A percentile compares a stretch with the other conserved stretches of the same genome.
phyloP scores from a whole-genome alignment of 495 filamentous ascomycete genomes.

The Aspergillus campestris region DNA sequence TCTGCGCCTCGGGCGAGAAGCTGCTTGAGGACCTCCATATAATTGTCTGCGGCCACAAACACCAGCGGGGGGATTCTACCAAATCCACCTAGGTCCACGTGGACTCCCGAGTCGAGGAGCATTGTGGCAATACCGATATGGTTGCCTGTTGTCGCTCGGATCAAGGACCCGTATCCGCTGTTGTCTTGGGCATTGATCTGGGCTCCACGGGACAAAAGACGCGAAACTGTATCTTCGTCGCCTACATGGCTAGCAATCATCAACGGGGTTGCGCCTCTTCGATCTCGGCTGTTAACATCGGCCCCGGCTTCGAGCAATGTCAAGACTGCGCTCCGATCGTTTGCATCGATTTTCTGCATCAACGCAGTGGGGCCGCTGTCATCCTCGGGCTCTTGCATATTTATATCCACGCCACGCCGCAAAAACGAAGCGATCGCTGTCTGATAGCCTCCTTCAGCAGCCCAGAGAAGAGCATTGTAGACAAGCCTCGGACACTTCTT shows the following conservation, averaged over 20 bases:
- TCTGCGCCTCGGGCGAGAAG: conserved; percentile 14
- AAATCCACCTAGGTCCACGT: neutral
- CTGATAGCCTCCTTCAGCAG: neutral
- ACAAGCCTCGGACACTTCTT: neutral
- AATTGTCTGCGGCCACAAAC: neutral
- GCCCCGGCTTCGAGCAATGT: conserved; percentile 18
- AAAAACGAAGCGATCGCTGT: neutral
- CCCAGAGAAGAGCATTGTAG: neutral
- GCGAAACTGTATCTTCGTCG: conserved; percentile 6
- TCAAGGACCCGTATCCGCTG: conserved; percentile 7
- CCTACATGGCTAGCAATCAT: conserved; percentile 32
- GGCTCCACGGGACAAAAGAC: conserved; percentile 18
- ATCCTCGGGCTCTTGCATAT: neutral
- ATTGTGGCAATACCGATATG: neutral
- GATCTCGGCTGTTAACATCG: conserved; percentile 14
- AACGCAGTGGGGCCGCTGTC: neutral
- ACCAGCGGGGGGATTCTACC: neutral
- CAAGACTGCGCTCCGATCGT: neutral
- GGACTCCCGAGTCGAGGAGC: conserved; percentile 4
- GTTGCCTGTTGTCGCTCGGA: neutral
- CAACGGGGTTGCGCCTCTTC: conserved; percentile 29
- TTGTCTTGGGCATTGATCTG: conserved; percentile 12
- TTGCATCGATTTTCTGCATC: neutral
- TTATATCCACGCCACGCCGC: conserved; percentile 2
- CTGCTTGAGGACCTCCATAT: conserved; percentile 7